phyloP scores from a whole-genome alignment of 2,329 filamentous ascomycete genomes.

The Colletotrichum phormii region DNA sequence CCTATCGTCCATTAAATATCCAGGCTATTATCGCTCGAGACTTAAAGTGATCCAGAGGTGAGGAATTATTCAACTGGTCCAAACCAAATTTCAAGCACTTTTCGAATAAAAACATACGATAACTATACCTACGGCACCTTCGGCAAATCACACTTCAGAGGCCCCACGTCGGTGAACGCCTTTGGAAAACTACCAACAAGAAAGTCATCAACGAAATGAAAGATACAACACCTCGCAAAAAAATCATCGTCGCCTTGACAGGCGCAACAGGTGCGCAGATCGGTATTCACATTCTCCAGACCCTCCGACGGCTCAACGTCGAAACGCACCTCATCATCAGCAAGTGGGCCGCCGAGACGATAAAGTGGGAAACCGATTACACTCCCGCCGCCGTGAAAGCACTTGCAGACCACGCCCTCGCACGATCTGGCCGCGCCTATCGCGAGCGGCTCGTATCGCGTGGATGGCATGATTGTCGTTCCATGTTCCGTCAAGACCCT shows the following conservation, averaged over 20 bases:
- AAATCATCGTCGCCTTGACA: conserved; percentile 61
- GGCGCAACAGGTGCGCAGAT: conserved; percentile 60
- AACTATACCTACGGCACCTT: not conserved
- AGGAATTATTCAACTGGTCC: too few relatives aligned
- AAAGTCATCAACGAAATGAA: not conserved
- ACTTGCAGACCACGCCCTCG: conserved; percentile 32
- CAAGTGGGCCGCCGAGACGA: conserved; percentile 60
- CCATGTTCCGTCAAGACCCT: conserved; percentile 63
- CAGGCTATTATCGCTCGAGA: too few relatives aligned
- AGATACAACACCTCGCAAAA: conserved; percentile 34
- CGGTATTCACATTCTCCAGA: conserved; percentile 54
- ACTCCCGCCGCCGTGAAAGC: not conserved
- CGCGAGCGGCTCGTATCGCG: conserved; percentile 55
- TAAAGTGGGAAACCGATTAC: conserved; percentile 53
- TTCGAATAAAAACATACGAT: too few relatives aligned
- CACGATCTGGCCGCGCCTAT: conserved; percentile 58
- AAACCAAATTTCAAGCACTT: too few relatives aligned
- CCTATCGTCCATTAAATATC: not conserved
- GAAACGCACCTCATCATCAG: conserved; percentile 61
- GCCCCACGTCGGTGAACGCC: not conserved
- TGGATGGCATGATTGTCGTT: conserved; percentile 59
- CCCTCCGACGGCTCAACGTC: conserved; percentile 54
- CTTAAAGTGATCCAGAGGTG: too few relatives aligned
- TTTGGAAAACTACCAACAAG: not conserved
- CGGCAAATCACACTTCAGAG: not conserved